Evolutionary conservation across 116 monocot genomes (phyloP).

Genomic region (Dioscorea cayenensis): DNA sequence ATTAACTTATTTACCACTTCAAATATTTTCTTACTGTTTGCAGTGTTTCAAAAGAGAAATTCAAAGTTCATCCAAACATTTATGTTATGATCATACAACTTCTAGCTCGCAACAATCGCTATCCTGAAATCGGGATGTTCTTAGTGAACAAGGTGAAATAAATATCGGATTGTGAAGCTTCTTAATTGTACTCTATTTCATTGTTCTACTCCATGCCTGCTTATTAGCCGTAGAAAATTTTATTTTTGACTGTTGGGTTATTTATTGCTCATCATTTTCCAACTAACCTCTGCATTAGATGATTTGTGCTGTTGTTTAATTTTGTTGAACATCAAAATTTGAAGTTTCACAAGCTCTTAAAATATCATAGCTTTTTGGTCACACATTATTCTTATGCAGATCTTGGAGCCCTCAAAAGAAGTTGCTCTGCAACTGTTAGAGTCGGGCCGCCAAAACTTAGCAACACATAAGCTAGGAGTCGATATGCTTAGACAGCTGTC

Average conservation of each 20-base stretch:
- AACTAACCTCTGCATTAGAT: too few relatives aligned
- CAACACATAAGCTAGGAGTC: slow-evolving; percentile 66
- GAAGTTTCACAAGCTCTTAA: too few relatives aligned
- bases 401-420: slow-evolving; percentile 88
- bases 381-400: slow-evolving; percentile 33
- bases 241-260: too few relatives aligned
- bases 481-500: slow-evolving; percentile 83
- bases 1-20: too few relatives aligned
- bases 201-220: neutral
- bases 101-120: slow-evolving; percentile 49
- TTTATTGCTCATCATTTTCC: too few relatives aligned
- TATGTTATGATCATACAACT: slow-evolving; percentile 75
- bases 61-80: slow-evolving; percentile 55
- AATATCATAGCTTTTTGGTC: neutral
- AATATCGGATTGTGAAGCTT: neutral
- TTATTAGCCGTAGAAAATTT: too few relatives aligned
- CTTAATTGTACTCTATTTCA: neutral
- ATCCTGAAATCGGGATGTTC: slow-evolving; percentile 68
- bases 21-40: slow-evolving; percentile 2
- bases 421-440: slow-evolving; percentile 73
- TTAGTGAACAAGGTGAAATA: slow-evolving; percentile 70
- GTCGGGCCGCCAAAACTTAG: slow-evolving; percentile 40
- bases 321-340: too few relatives aligned
- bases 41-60: slow-evolving; percentile 67
- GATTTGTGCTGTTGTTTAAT: too few relatives aligned